Base-by-base conservation (phyloP, 1,139 yeast genomes). In the Candida neerlandica region DNA sequence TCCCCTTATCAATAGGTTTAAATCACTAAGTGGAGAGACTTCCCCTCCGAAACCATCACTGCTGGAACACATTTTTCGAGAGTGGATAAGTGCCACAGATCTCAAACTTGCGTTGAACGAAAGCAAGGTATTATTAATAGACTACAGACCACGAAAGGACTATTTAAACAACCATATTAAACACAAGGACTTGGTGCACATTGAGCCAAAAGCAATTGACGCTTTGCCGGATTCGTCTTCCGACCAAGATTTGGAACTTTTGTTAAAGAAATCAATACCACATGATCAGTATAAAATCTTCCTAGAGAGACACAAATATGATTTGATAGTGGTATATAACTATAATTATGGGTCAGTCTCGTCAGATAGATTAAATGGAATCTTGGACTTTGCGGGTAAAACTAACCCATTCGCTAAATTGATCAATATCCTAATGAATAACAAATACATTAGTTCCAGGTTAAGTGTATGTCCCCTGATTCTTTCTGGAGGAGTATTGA, bases 251-350 rank as follows among this genome's bases (percentile, higher is more conserved):
- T 64, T 90, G 27, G 88, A 85, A 57, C 79, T 75, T 34, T 68
- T 80, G 32, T 71, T 92, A 23, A 69, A 80, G 37, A 65, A 82
- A 32, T 73, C 76, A 5, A 69, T 87, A 5, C 82, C 89, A 1
- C 72, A 73, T 9, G 66, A 67, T 3, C 91, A 87, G 59, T 78
- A 77, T 51, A 60, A 60, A 2, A 57, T 74, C 38, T 87, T 89
- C 58, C 68, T 71, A 35, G 65, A 70, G 9, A 71, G 96, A 56
- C 68, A 75, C 53, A 65, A 70, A 38, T 89, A 77, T 61, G 88
- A 84, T 46, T 69, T 80, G 42, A 71, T 91, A 2, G 84, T 89
- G 3, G 63, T 85, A 11, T 89, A 87, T 63, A 86, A 89, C 48
- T 63, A 69, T 39, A 59, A 64, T 41, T 62, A 61, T 62, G 69